Evolutionary conservation across 768 basidiomycete species (phyloP), one percentile per base, ranked within the genome.

Genomic region (Glaciozyma antarctica): DNA sequence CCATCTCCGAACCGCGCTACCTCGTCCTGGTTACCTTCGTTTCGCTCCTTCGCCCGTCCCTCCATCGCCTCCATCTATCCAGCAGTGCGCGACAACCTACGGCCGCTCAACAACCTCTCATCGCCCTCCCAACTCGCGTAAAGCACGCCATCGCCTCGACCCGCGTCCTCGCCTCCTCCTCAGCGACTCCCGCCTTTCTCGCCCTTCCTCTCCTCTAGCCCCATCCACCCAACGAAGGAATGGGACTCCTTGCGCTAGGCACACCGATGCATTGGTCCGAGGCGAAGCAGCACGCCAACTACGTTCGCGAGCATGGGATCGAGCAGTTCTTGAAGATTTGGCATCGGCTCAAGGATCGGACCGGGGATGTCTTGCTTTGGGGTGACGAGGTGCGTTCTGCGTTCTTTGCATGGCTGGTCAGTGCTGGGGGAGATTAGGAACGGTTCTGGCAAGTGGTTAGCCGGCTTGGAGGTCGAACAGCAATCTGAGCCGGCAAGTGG

Each of bases 281-380:
- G 72, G 86, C 90, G 58, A 89, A 87, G 77, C 82, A 85, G 63
- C 82, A 89, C 72, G 88, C 90, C 21, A 85, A 91, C 74, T 90
- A 97, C 78, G 89, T 98, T 70, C 82, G 92, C 69, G 78, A 80
- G 59, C 93, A 98, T 76, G 95, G 95, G 54, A 90, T 98, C 74
- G 86, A 88, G 10, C 95, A 99, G 77, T 94, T 99, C 76, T 78
- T 99, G 61, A 83, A 93, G 72, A 90, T 85, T 58, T 99, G 92
- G 91, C 85, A 92, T 74, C 83, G 85, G 56, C 81, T 93, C 75
- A 98, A 95, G 81, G 87, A 90, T 75, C 82, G 89, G 69, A 82
- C 84, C 26, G 93, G 92, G 2, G 92, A 98, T 73, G 88, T 90
- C 69, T 80, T 99, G 38, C 82, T 95, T 16, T 99, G 95, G 95